Conservation (phyloP, 306 rosid species). For the Acacia crassicarpa region DNA sequence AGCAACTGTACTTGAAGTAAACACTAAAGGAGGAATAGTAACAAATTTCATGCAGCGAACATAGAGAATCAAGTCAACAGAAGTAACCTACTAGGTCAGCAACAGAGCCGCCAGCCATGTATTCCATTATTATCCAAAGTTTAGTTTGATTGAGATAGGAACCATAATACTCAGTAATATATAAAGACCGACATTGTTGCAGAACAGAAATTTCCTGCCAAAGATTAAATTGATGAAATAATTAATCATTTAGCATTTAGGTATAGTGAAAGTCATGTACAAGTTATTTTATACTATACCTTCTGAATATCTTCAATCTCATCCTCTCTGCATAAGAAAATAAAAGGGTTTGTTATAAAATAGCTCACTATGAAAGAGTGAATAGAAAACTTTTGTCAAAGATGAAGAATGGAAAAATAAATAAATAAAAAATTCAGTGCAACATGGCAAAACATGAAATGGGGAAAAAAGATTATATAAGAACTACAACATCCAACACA, state of each 20-base stretch:
- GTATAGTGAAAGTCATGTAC: conserved; percentile 21
- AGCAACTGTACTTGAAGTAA: neutral
- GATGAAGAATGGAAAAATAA: conserved; percentile 16
- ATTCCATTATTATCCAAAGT: conserved; percentile 99
- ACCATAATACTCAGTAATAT: conserved; percentile 96
- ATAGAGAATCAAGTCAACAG: conserved; percentile 43
- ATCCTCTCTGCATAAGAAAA: conserved; percentile 77
- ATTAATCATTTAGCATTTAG: conserved; percentile 22
- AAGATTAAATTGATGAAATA: conserved; percentile 46
- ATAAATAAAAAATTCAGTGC: too few species aligned
- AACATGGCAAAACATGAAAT: neutral
- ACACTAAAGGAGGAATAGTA: neutral
- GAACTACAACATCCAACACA: neutral
- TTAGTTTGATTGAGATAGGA: conserved; percentile 93
- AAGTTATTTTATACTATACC: conserved; percentile 53
- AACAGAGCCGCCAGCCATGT: conserved; percentile 99
- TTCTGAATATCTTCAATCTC: conserved; percentile 98
- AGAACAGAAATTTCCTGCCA: conserved; percentile 98
- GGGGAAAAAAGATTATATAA: conserved; percentile 6
- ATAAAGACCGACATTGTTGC: conserved; percentile 95
- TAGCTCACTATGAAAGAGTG: conserved; percentile 16
- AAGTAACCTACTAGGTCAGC: conserved; percentile 96
- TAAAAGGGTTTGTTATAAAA: conserved; percentile 30
- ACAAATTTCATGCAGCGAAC: conserved; percentile 31
- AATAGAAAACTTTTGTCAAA: neutral